phyloP scores from a whole-genome alignment of 805 yeast genomes.

The Komagataella populi region DNA sequence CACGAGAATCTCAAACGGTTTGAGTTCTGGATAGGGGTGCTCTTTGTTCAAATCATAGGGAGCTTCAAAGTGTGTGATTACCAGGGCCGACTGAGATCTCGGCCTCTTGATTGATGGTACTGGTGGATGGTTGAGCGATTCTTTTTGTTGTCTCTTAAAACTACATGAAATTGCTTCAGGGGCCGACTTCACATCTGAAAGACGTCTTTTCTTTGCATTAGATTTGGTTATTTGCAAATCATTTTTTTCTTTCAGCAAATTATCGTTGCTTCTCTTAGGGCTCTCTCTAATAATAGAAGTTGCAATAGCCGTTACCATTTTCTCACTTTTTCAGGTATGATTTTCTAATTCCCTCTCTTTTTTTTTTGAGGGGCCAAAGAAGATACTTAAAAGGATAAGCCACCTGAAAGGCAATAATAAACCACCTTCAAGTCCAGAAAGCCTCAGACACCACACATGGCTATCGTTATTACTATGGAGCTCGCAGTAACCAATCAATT shows the following conservation, averaged over 20 bases:
- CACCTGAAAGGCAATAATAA: neutral
- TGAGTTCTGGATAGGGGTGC: constrained; percentile 10
- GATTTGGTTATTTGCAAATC: neutral
- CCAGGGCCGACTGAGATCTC: constrained; percentile 9
- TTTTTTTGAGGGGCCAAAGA: neutral
- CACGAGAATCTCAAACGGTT: constrained; percentile 14
- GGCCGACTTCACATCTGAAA: neutral
- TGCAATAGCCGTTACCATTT: neutral
- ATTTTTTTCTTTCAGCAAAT: neutral
- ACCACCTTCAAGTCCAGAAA: neutral
- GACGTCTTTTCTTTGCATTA: neutral
- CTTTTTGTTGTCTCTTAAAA: neutral
- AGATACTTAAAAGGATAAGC: neutral
- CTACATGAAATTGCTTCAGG: neutral
- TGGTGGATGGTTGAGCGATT: neutral
- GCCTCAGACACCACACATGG: neutral
- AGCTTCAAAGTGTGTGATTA: constrained; percentile 10
- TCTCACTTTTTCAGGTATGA: neutral
- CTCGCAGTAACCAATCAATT: neutral
- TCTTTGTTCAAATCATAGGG: constrained; percentile 9
- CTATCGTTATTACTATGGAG: neutral
- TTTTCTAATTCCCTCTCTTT: neutral
- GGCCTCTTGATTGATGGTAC: neutral
- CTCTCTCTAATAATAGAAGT: neutral
- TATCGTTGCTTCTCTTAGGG: neutral